Evolutionary conservation across 192 early-diverging fungal species (phyloP), one percentile per base, ranked within the genome.

Genomic region (Geosiphon pyriformis): DNA sequence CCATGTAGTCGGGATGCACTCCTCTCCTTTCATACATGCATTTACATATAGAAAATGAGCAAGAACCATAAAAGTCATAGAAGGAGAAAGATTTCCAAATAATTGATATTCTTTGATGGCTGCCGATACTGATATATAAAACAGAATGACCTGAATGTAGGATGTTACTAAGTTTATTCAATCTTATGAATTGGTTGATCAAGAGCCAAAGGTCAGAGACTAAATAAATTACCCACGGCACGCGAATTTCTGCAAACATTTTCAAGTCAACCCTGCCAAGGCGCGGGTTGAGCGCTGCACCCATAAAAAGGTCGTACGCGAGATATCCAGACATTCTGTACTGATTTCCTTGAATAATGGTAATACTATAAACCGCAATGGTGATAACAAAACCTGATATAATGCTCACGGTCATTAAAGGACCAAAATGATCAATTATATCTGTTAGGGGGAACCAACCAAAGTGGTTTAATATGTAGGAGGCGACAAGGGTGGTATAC

Each of bases 401-500:
- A 26, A 83, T 75, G 3, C 81, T 76, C 11, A 74, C 69, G 34
- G 72, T 70, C 83, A 85, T 80, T 48, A 85, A 71, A n/a, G 70
- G 74, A 18, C 83, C 83, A 72, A 81, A 78, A 31, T 85, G 77
- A 63, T 83, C 81, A 66, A 81, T 78, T 59, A 85, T 82, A 25
- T 69, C 68, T 0, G 77, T 74, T 6, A 83, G 57, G 35, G 65
- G 53, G 66, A 85, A 78, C 29, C 80, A 54, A 53, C 75, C 76
- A 20, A 71, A 73, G 51, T 68, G 18, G 42, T 83, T 81, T 17
- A 83, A 57, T 57, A 78, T 56, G 25, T 67, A 78, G 17, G 81
- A 77, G 4, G 70, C 50, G n/a, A 68, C 50, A 31, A 85, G 34
- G 49, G 77, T 81, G 12, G 66, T 57, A 48, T 85, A 85, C 75